phyloP scores from a whole-genome alignment of 176 grass and related monocot genomes.

The Urochloa ruziziensis region DNA sequence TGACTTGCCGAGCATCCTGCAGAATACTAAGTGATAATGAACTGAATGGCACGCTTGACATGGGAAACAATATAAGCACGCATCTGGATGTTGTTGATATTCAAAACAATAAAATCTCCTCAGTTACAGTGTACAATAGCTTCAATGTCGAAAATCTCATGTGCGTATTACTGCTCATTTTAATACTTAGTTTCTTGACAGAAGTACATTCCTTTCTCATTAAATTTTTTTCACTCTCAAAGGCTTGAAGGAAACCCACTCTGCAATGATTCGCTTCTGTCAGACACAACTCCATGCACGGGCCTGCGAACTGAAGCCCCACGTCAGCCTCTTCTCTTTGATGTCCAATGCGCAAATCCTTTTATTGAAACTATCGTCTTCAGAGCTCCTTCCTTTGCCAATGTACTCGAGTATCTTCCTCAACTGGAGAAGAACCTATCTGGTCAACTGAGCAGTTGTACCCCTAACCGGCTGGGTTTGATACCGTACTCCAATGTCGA shows the following conservation, averaged over 20 bases:
- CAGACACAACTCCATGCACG: slow-evolving; percentile 28
- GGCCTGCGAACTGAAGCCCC: neutral
- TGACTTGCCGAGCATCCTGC: slow-evolving; percentile 34
- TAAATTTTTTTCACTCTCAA: slow-evolving; percentile 7
- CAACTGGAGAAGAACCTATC: neutral
- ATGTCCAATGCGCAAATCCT: slow-evolving; percentile 48
- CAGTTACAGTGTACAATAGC: slow-evolving; percentile 34
- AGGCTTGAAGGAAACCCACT: slow-evolving; percentile 68
- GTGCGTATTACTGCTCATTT: slow-evolving; percentile 40
- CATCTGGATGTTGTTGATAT: slow-evolving; percentile 46
- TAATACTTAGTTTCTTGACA: neutral
- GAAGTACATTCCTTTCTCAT: neutral
- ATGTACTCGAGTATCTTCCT: neutral
- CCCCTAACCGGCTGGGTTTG: slow-evolving; percentile 15
- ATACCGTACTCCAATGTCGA: neutral
- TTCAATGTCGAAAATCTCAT: slow-evolving; percentile 17
- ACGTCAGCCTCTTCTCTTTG: neutral
- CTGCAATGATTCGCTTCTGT: slow-evolving; percentile 42
- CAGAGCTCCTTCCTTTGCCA: slow-evolving; percentile 54
- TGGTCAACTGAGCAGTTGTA: neutral
- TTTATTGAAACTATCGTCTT: slow-evolving; percentile 60
- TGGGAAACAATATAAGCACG: slow-evolving; percentile 44
- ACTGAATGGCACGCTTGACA: slow-evolving; percentile 68
- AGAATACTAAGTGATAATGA: slow-evolving; percentile 70
- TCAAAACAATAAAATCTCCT: slow-evolving; percentile 50